Evolutionary conservation across 108 stramenopile genomes (phyloP).

Genomic region (Stephanodiscus triporus): DNA sequence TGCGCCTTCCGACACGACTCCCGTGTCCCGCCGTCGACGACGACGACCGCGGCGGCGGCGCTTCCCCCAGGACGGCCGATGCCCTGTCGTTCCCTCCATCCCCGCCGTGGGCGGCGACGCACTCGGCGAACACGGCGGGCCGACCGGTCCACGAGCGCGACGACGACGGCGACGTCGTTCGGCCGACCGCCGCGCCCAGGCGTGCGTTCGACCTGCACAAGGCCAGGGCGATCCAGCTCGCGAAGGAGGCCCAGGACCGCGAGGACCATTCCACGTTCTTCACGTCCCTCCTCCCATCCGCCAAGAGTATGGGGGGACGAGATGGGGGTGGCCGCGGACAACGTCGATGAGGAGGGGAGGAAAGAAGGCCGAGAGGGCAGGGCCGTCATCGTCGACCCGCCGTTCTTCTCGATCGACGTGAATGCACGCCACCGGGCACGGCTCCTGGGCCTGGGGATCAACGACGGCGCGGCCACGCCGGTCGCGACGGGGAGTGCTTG

Average conservation of each 20-base stretch:
- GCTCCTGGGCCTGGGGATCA: slow-evolving; percentile 46
- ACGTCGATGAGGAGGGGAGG: neutral
- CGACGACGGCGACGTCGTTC: neutral
- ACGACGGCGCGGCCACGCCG: slow-evolving; percentile 43
- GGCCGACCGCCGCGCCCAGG: neutral
- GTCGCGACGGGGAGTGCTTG: slow-evolving; percentile 16
- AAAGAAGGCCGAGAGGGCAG: slow-evolving; percentile 1
- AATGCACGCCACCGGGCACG: slow-evolving; percentile 57
- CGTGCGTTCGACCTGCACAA: slow-evolving; percentile 47
- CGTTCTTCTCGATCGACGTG: slow-evolving; percentile 58
- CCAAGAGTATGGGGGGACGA: neutral
- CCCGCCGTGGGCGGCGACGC: neutral
- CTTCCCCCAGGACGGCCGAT: too few relatives aligned
- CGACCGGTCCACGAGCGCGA: slow-evolving; percentile 1
- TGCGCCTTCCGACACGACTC: slow-evolving; percentile 78
- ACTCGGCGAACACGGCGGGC: slow-evolving; percentile 6
- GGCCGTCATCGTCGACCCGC: slow-evolving; percentile 21
- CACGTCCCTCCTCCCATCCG: slow-evolving; percentile 17
- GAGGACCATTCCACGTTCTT: slow-evolving; percentile 40
- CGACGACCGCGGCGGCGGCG: too few relatives aligned
- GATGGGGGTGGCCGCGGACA: slow-evolving; percentile 7
- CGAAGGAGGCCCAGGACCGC: slow-evolving; percentile 45
- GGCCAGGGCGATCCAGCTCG: slow-evolving; percentile 42
- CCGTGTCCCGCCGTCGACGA: too few relatives aligned
- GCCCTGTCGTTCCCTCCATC: too few relatives aligned